Base-by-base conservation (phyloP, 1,284 basidiomycete genomes). In the Malassezia brasiliensis region DNA sequence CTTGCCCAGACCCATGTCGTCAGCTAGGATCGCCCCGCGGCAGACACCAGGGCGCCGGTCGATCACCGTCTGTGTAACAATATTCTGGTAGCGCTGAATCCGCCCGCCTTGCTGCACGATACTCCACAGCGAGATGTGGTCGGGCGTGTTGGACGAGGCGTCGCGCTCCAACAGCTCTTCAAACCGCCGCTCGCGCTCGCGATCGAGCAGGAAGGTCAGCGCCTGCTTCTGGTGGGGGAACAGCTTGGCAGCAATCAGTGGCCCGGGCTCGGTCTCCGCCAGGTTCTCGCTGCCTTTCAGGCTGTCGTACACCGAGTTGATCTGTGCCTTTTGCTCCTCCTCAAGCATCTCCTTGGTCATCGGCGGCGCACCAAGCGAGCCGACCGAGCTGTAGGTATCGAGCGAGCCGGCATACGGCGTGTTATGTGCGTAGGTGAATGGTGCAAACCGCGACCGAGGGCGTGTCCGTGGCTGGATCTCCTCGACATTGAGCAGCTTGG, bases 151-250 rank as follows among this genome's bases (percentile, higher is more conserved):
- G 10, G 39, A 38, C 14, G 9, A 42, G 5, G 51, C 53, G 8
- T 39, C 52, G 11, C 64, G 62, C 10, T 59, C 51, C 14, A 63
- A 40, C 11, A 68, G 52, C 39, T 68, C 66, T 0, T 60, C 41
- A 56, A 61, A 68, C 5, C 46, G 39, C 11, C 66, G 61, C 47
- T 61, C 61, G 45, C 54, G 59, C 76, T 99, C 94, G 37, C 91
- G 83, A 67, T 93, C 88, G n/a, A 96, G 80, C 46, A 99, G 78
- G 77, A 99, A 99, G 0, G 91, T 90, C 20, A 99, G 80, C 20
- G 91, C 94, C 76, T 94, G 93, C 78, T 93, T 93, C 78, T 99
- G 94, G 78, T 99, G 94, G 15, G 90, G 87, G 76, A 96, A 96
- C 8, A 99, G 79, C 41, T 77, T 80, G n/a, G 94, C 94, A 34